Evolutionary conservation across 176 grass and related monocot species (phyloP).

Genomic region (Melocanna baccifera): DNA sequence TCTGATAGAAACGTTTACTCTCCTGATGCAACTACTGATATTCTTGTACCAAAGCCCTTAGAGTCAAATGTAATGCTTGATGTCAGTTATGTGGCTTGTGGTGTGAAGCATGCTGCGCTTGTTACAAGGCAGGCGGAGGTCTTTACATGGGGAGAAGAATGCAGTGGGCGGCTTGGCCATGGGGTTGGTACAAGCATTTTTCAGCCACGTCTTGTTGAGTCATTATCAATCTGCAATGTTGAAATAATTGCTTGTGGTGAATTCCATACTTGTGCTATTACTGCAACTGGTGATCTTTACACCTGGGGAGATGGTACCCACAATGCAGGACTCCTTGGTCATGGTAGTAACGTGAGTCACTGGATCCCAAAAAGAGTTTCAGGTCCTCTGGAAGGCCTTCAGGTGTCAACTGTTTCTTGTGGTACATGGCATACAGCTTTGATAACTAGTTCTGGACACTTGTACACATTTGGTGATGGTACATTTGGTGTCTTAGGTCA

Average conservation of each 20-base stretch:
- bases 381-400: slow-evolving; percentile 80
- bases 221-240: slow-evolving; percentile 59
- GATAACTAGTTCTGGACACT: slow-evolving; percentile 64
- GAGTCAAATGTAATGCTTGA: slow-evolving; percentile 98
- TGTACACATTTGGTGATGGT: slow-evolving; percentile 96
- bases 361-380: slow-evolving; percentile 97
- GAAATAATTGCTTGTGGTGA: slow-evolving; percentile 87
- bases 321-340: slow-evolving; percentile 91
- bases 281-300: slow-evolving; percentile 74
- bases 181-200: slow-evolving; percentile 65
- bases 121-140: slow-evolving; percentile 85
- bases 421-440: slow-evolving; percentile 95
- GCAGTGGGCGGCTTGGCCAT: slow-evolving; percentile 77
- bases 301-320: slow-evolving; percentile 96
- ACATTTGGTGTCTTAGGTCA: slow-evolving; percentile 94
- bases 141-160: slow-evolving; percentile 97
- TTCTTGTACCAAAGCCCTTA: slow-evolving; percentile 84
- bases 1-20: slow-evolving; percentile 32
- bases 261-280: slow-evolving; percentile 93
- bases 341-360: slow-evolving; percentile 86
- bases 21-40: slow-evolving; percentile 44
- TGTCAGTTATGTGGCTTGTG: slow-evolving; percentile 79
- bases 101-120: slow-evolving; percentile 80
- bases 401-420: slow-evolving; percentile 79
- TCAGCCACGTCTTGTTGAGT: slow-evolving; percentile 76